Conservation (phyloP, 2,329 filamentous ascomycete genomes). For the Neonectria faginata region DNA sequence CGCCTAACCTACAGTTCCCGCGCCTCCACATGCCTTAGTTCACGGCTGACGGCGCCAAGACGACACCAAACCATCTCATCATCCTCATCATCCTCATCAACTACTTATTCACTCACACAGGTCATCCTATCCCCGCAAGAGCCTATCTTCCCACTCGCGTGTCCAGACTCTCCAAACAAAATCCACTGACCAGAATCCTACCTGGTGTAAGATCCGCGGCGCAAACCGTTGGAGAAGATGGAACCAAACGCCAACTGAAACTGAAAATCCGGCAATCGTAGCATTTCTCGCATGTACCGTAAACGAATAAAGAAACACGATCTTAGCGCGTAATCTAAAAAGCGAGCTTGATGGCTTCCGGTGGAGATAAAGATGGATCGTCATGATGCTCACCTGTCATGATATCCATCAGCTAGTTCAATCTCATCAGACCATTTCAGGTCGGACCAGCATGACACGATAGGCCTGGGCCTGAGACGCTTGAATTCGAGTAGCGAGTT, state of each 20-base stretch:
- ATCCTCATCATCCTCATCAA: background rate
- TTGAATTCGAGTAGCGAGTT: too few species aligned
- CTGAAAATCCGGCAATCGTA: background rate
- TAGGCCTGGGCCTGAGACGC: background rate
- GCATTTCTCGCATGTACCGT: background rate
- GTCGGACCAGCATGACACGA: background rate
- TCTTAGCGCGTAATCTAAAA: background rate
- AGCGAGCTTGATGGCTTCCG: background rate
- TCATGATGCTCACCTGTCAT: background rate
- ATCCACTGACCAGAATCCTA: background rate
- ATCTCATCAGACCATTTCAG: background rate
- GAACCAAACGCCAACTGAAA: background rate
- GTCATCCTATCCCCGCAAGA: background rate
- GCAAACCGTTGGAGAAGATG: slow-evolving; percentile 4
- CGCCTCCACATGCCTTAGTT: background rate
- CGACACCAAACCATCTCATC: background rate
- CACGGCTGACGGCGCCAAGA: background rate
- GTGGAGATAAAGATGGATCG: background rate
- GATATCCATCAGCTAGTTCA: background rate
- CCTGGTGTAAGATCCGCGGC: background rate
- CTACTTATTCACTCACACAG: background rate
- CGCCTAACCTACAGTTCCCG: slow-evolving; percentile 2
- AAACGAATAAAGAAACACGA: background rate
- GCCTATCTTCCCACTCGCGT: background rate
- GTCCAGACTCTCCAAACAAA: background rate